Evolutionary conservation across 2,329 filamentous ascomycete genomes (phyloP), one percentile per base, ranked within the genome.

Genomic region (Stemphylium beticola): DNA sequence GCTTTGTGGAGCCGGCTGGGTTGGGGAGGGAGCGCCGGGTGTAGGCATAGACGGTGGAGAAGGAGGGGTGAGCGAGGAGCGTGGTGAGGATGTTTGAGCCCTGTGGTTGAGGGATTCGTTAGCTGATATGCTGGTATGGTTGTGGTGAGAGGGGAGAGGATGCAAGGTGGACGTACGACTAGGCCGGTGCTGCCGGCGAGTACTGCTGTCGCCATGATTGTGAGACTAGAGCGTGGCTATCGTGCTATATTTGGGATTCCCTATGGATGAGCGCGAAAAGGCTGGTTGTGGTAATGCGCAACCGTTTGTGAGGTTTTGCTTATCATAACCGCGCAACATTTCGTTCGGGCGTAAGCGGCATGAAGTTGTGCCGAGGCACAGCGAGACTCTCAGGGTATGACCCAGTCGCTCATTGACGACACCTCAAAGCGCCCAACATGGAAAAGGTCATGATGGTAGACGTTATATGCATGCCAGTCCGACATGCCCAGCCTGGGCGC

Each of bases 81-180:
- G 78, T 79, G 49, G 76, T 76, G 69, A 96, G 86, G 73, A 96
- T 93, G 71, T 90, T 80, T 47, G 85, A 85, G 71, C 93, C 93
- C 84, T 87, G 58, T 29, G 38, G 20, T 42, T 5, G 24, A 17
- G 42, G 18, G 11, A 29, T 29, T 2, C 4, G 18, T 42, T 49
- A 34, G 31, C 4, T 24, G 34, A 18, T 18, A 6, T 15, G 24
- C 11, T 12, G 12, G 14, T 15, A 4, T 11, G 17, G 31, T 4
- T 20, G 11, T n/a, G 17, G 31, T 8, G 18, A 5, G n/a, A 10
- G n/a, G n/a, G 18, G 24, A 3, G 17, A 2, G 12, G 17, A n/a
- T 20, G 5, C 6, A 45, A 37, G 46, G 47, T 24, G 32, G 41
- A 69, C 78, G 49, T 68, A 81, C 79, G 32, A 81, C 82, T 33